A percentile compares a stretch with the other conserved stretches of the same genome.
Evolutionary conservation across 2,329 filamentous ascomycete genomes (phyloP).

Genomic region (Leptodontidium sp.): DNA sequence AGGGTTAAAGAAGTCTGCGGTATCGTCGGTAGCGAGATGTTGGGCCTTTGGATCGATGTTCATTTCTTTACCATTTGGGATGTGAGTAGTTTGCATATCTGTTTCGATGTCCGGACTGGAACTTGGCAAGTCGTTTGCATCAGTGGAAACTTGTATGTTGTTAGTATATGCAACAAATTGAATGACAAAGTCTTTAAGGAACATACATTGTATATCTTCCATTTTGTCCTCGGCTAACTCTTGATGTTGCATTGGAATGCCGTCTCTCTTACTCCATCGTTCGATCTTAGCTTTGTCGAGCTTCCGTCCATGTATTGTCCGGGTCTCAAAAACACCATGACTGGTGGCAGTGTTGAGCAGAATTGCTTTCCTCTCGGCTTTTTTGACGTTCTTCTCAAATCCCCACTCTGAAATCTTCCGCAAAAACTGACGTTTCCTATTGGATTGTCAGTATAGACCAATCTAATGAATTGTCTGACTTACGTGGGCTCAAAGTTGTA

Average conservation of each 20-base stretch:
- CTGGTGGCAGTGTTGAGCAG: neutral
- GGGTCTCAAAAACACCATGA: neutral
- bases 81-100: no score
- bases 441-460: neutral
- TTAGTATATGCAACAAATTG: neutral
- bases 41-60: no score
- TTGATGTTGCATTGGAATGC: neutral
- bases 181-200: neutral
- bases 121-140: no score
- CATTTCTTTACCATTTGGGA: no score
- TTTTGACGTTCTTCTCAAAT: slow-evolving; percentile 15
- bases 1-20: neutral
- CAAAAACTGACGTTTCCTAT: slow-evolving; percentile 17
- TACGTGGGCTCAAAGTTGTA: slow-evolving; percentile 18
- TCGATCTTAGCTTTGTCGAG: neutral
- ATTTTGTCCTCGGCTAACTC: neutral
- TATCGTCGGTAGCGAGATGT: no score
- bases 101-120: no score
- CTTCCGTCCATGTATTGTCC: neutral
- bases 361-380: slow-evolving; percentile 6
- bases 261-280: neutral
- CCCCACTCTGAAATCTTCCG: slow-evolving; percentile 13
- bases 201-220: neutral
- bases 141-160: neutral
- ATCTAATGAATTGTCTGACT: neutral